These are phyloP conservation scores for Rubroboletus pulcherrimus DNA, from an alignment of 768 basidiomycete genomes.

Conservation along the genomic window DNA sequence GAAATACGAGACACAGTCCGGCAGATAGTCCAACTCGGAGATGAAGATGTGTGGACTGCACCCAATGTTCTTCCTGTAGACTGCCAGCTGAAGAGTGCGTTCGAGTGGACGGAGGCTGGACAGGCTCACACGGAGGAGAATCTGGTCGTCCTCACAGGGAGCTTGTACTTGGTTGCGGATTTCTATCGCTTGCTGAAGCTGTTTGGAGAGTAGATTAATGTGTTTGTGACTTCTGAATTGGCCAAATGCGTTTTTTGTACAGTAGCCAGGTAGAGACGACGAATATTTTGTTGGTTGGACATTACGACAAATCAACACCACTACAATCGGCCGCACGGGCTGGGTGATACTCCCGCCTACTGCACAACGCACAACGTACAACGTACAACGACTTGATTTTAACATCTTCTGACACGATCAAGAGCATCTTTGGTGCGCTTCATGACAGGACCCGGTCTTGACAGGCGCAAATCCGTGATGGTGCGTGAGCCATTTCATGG, in stretches of 20 bases:
- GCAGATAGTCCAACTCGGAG: conserved; percentile 36
- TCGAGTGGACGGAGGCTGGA: conserved; percentile 40
- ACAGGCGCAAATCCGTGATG: conserved; percentile 10
- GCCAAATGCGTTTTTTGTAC: not conserved
- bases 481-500: conserved; percentile 8
- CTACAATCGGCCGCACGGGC: not conserved
- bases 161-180: conserved; percentile 92
- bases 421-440: conserved; percentile 5
- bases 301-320: not conserved
- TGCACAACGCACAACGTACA: not conserved
- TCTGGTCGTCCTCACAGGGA: conserved; percentile 81
- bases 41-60: conserved; percentile 45
- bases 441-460: conserved; percentile 8
- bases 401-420: conserved; percentile 12
- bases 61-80: conserved; percentile 31
- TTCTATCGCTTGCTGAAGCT: conserved; percentile 59
- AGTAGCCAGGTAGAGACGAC: not conserved
- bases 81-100: conserved; percentile 43
- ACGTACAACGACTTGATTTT: not conserved
- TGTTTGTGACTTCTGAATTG: not conserved
- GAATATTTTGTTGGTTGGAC: not conserved
- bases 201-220: conserved; percentile 9
- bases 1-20: conserved; percentile 47
- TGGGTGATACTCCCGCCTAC: not conserved
- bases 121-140: conserved; percentile 21